Evolutionary conservation across 1,139 yeast genomes (phyloP).

Genomic region (Candida neerlandica): DNA sequence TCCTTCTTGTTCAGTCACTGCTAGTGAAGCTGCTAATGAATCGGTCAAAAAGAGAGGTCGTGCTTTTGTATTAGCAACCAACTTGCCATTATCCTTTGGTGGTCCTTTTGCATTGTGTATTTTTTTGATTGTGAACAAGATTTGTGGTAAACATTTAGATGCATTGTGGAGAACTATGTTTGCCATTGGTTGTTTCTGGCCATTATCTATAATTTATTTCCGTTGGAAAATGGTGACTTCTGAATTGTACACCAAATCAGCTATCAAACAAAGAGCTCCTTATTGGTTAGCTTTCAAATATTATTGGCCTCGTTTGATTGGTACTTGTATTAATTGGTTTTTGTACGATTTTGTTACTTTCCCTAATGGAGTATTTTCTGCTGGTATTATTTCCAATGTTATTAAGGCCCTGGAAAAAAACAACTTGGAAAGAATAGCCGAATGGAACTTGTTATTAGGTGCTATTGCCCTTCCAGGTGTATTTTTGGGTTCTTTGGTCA

Average conservation of each 20-base stretch:
- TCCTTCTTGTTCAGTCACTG: constrained; percentile 69
- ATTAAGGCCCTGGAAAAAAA: constrained; percentile 27
- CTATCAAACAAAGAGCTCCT: constrained; percentile 47
- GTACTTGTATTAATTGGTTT: constrained; percentile 52
- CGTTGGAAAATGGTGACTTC: constrained; percentile 73
- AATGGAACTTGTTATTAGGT: constrained; percentile 51
- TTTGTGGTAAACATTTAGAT: constrained; percentile 50
- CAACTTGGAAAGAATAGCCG: constrained; percentile 44
- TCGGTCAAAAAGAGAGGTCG: constrained; percentile 64
- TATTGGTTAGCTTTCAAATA: constrained; percentile 48
- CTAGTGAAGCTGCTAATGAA: constrained; percentile 74
- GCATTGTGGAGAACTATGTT: constrained; percentile 77
- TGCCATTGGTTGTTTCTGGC: constrained; percentile 77
- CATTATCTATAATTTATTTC: constrained; percentile 70
- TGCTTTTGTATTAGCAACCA: constrained; percentile 65
- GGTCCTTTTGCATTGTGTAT: constrained; percentile 75
- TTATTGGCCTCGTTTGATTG: constrained; percentile 49
- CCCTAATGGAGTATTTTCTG: constrained; percentile 54
- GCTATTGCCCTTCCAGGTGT: constrained; percentile 51
- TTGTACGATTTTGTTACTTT: constrained; percentile 55
- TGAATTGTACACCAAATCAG: constrained; percentile 47
- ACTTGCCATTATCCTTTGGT: constrained; percentile 72
- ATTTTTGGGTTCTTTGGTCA: constrained; percentile 43
- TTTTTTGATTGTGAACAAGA: constrained; percentile 66
- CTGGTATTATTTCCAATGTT: constrained; percentile 45